These are phyloP conservation scores for Alternaria conjuncta DNA, from an alignment of 2,329 filamentous ascomycete genomes.

Conservation along the genomic window DNA sequence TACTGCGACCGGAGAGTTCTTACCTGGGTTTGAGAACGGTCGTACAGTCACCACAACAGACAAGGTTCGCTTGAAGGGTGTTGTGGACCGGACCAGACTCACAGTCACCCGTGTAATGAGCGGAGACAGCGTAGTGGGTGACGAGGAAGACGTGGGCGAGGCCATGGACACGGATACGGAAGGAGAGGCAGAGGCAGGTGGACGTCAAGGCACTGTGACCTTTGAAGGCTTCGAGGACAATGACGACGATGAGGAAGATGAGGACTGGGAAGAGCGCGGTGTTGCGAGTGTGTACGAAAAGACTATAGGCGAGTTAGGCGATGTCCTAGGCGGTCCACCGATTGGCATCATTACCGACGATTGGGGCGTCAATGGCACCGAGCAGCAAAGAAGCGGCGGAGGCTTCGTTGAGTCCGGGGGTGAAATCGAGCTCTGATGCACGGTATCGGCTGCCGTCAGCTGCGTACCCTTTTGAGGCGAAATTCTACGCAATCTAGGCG, in stretches of 20 bases:
- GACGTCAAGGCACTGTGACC: constrained; percentile 29
- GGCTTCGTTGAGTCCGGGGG: constrained; percentile 21
- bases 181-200: constrained; percentile 28
- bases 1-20: constrained; percentile 65
- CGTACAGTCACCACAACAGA: constrained; percentile 77
- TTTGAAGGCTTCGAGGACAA: constrained; percentile 52
- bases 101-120: constrained; percentile 73
- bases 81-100: constrained; percentile 78
- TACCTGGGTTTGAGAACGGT: constrained; percentile 74
- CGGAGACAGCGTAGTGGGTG: constrained; percentile 55
- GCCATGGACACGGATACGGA: constrained; percentile 44
- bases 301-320: constrained; percentile 76
- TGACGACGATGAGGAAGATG: constrained; percentile 52
- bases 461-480: neutral
- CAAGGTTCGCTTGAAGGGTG: constrained; percentile 83
- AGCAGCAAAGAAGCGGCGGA: constrained; percentile 15
- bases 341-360: constrained; percentile 57
- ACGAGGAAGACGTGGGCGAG: constrained; percentile 29
- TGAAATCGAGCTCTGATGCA: constrained; percentile 16
- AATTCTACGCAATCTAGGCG: neutral
- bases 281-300: constrained; percentile 76
- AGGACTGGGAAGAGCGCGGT: constrained; percentile 35
- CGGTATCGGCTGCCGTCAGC: neutral
- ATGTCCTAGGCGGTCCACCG: constrained; percentile 62
- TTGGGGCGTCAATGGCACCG: constrained; percentile 20